Evolutionary conservation across 805 yeast species (phyloP).

Genomic region (Myxozyma nipponensis): DNA sequence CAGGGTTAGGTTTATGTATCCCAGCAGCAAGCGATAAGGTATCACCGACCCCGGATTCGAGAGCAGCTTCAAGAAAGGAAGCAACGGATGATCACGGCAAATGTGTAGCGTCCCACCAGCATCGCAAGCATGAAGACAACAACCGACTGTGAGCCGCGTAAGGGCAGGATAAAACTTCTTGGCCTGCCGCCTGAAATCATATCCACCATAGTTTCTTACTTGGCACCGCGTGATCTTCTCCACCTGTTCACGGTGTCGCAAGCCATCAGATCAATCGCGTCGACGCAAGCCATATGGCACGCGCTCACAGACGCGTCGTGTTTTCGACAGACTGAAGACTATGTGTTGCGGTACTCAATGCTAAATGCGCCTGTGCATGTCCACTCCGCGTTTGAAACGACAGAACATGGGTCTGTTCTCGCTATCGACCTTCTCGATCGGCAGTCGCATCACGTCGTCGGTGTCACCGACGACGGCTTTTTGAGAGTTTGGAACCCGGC

Average conservation of each 20-base stretch:
- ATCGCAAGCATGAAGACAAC: no score
- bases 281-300: constrained; percentile 21
- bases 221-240: constrained; percentile 12
- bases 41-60: no score
- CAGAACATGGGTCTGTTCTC: background rate
- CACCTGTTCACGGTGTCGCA: constrained; percentile 12
- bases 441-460: constrained; percentile 10
- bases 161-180: background rate
- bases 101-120: no score
- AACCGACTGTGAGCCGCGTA: no score
- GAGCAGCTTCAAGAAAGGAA: no score
- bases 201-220: constrained; percentile 9
- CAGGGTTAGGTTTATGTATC: no score
- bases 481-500: constrained; percentile 12
- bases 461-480: constrained; percentile 17
- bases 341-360: constrained; percentile 12
- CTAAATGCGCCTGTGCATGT: constrained; percentile 12
- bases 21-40: no score
- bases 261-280: constrained; percentile 6
- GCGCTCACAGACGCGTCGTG: background rate
- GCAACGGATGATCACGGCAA: no score
- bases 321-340: constrained; percentile 14
- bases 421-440: constrained; percentile 12
- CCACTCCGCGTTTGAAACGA: background rate
- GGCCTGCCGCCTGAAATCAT: constrained; percentile 21